Conservation (phyloP, 371 early-diverging fungal species). For the Mortierella sp. region DNA sequence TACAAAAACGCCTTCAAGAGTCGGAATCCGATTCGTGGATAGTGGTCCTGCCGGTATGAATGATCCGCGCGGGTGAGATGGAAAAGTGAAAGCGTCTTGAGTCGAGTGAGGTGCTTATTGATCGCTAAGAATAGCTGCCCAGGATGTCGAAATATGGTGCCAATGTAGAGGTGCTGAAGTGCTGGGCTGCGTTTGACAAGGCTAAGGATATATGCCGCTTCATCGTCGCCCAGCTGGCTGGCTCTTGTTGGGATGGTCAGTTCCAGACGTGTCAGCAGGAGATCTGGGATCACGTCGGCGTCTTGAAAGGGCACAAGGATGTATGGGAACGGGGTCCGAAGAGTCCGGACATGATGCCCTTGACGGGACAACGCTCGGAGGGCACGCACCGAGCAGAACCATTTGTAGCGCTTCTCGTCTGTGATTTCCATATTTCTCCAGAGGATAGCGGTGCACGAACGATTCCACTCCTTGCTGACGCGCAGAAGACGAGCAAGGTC, state of each 20-base stretch:
- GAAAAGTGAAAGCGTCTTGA: neutral
- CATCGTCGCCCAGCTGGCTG: neutral
- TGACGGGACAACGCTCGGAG: neutral
- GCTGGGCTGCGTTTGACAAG: neutral
- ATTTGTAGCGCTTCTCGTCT: neutral
- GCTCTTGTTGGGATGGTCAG: neutral
- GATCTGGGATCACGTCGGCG: neutral
- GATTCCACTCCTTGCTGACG: constrained; percentile 3
- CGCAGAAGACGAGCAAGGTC: neutral
- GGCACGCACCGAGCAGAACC: neutral
- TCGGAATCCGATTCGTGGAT: constrained; percentile 1
- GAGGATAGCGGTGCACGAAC: neutral
- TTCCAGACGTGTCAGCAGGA: constrained; percentile 1
- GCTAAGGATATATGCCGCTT: neutral
- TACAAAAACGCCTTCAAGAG: neutral
- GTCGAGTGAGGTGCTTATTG: neutral
- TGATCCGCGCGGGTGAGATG: neutral
- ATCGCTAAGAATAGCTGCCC: neutral
- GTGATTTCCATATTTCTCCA: neutral
- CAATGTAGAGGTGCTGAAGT: constrained; percentile 3
- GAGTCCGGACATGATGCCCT: neutral
- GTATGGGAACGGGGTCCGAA: neutral
- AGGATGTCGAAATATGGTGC: neutral
- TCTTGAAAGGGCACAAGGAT: neutral
- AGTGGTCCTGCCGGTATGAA: neutral